Evolutionary conservation across 2,329 filamentous ascomycete species (phyloP), one percentile per base, ranked within the genome.

Genomic region (Phialophora expanda): DNA sequence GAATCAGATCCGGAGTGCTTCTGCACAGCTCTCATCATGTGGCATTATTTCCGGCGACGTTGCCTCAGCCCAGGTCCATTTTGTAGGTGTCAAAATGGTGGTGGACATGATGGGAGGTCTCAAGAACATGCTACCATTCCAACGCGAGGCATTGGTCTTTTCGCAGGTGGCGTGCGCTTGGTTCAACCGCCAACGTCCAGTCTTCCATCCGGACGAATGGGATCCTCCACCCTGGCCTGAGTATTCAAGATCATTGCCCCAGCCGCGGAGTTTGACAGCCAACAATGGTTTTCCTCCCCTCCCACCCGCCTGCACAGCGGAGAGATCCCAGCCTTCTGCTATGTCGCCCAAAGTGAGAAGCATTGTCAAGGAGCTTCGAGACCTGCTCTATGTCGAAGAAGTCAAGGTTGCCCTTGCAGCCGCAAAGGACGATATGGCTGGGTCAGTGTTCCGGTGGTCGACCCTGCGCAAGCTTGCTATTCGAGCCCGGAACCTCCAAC

Each of bases 391-490:
- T 51, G 26, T 51, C 20, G 44, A 60, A 34, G 44, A 60, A n/a
- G 14, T 60, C 17, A 60, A 34, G 30, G 5, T 50, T 8, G 28
- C 20, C 44, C 56, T 60, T 7, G 44, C 24, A 14, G n/a, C 44
- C 14, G 2, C 44, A 8, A 20, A 38, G 41, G 12, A 30, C 20
- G 44, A 60, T 17, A 48, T 17, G 9, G 44, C 41, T 26, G 30
- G 5, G 9, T 17, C 20, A 8, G 24, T 51, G 44, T 59, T 58
- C 26, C 14, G 44, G 11, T 60, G 56, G 56, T 51, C 56, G 8
- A 11, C 11, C 22, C 56, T 32, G 26, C 44, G 44, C 17, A 60
- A 60, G 44, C 56, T 60, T 51, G 56, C 56, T n/a, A 32, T 60
- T 22, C 24, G 38, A 28, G 56, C 56, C 14, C 56, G 44, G 28